Conservation (phyloP, 768 basidiomycete species). For the Phallus indusiatus region DNA sequence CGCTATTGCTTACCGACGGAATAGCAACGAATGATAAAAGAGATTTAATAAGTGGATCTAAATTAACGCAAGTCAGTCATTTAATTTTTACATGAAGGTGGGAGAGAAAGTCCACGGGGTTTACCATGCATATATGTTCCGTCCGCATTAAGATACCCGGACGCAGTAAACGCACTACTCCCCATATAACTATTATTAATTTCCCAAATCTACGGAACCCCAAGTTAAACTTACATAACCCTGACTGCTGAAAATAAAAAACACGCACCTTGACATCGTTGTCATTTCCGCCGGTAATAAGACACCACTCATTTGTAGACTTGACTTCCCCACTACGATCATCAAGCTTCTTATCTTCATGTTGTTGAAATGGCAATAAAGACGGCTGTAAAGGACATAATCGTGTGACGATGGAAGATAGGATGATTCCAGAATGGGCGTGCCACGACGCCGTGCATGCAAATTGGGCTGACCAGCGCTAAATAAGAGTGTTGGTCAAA, state of each 20-base stretch:
- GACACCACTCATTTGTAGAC: constrained; percentile 57
- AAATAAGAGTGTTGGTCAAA: too few species aligned
- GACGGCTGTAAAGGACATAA: constrained; percentile 2
- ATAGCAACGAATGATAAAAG: constrained; percentile 81
- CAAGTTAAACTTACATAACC: not conserved
- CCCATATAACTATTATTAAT: constrained; percentile 20
- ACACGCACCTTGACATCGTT: constrained; percentile 6
- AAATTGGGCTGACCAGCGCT: constrained; percentile 81
- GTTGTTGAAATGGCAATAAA: constrained; percentile 16
- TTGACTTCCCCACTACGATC: constrained; percentile 65
- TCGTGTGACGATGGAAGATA: constrained; percentile 54
- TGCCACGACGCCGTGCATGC: constrained; percentile 77
- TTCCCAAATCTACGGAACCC: constrained; percentile 28
- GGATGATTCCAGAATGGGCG: constrained; percentile 72
- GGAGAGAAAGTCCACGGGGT: not conserved
- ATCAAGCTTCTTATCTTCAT: constrained; percentile 29
- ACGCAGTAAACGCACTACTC: not conserved
- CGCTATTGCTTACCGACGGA: constrained; percentile 70
- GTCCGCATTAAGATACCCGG: constrained; percentile 1
- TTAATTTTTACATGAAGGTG: not conserved
- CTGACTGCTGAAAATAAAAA: not conserved
- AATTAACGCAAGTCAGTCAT: constrained; percentile 2
- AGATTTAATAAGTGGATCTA: constrained; percentile 70
- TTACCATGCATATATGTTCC: not conserved
- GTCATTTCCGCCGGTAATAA: constrained; percentile 12